A percentile compares a stretch with the other conserved stretches of the same genome.
Conservation (phyloP, 2,329 filamentous ascomycete species). For the Ilyonectria robusta region DNA sequence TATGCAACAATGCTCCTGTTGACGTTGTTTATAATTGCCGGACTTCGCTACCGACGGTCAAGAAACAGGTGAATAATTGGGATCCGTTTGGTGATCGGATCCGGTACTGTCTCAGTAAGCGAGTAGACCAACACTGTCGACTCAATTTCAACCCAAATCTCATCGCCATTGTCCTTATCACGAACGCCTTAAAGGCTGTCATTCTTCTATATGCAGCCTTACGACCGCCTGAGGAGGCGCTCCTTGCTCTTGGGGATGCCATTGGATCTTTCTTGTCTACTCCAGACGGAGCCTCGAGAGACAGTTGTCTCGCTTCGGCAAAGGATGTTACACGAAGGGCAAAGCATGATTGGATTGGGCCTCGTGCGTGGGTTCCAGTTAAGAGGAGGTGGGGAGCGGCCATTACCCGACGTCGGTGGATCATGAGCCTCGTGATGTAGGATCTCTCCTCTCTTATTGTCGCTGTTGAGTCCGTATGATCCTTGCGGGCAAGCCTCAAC, state of each 20-base stretch:
- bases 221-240: slow-evolving; percentile 14
- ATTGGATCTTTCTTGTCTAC: slow-evolving; percentile 20
- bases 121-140: slow-evolving; percentile 1
- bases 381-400: slow-evolving; percentile 13
- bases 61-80: slow-evolving; percentile 16
- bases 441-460: neutral
- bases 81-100: neutral
- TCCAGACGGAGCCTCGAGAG: slow-evolving; percentile 11
- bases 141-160: slow-evolving; percentile 19
- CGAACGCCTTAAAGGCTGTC: slow-evolving; percentile 18
- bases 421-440: slow-evolving; percentile 9
- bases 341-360: neutral
- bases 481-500: neutral
- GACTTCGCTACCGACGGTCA: neutral
- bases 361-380: neutral
- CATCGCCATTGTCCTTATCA: slow-evolving; percentile 2
- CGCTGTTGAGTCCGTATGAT: neutral
- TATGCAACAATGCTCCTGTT: slow-evolving; percentile 3
- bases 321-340: slow-evolving; percentile 1
- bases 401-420: slow-evolving; percentile 24
- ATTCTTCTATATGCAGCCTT: slow-evolving; percentile 15
- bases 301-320: slow-evolving; percentile 20
- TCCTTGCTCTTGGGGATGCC: slow-evolving; percentile 29
- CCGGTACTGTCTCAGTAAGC: slow-evolving; percentile 26
- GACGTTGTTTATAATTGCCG: neutral